Conservation (phyloP, 306 rosid genomes). For the Citrullus amarus region DNA sequence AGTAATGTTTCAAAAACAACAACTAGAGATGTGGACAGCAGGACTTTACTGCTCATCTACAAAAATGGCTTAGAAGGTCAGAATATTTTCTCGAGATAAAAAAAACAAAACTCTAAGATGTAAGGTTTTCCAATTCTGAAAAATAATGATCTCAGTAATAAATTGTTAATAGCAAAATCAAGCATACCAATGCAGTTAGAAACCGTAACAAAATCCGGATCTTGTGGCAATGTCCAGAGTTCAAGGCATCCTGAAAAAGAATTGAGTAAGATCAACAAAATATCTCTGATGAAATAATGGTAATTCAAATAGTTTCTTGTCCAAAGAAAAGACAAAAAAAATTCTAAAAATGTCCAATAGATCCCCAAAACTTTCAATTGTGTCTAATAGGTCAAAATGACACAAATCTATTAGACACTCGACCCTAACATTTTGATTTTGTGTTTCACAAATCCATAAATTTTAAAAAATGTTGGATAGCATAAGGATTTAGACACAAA, state of each 20-base stretch:
- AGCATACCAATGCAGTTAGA: slow-evolving; percentile 72
- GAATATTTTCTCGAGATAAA: background rate
- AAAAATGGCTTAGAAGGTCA: background rate
- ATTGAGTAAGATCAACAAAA: background rate
- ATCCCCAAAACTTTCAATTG: background rate
- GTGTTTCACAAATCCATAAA: background rate
- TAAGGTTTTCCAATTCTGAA: background rate
- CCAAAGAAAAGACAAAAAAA: too few species aligned
- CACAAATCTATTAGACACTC: background rate
- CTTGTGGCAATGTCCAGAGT: slow-evolving; percentile 60
- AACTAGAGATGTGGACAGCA: slow-evolving; percentile 75
- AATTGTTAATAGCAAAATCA: slow-evolving; percentile 3
- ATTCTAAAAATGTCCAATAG: background rate
- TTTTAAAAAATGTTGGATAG: background rate
- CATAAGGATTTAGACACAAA: background rate
- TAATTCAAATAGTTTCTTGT: background rate
- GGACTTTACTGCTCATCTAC: slow-evolving; percentile 93
- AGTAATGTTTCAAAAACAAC: slow-evolving; percentile 76
- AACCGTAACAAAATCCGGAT: slow-evolving; percentile 77
- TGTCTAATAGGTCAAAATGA: background rate
- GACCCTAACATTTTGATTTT: too few species aligned
- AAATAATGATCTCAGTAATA: background rate
- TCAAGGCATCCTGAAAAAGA: slow-evolving; percentile 56
- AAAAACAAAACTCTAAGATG: background rate
- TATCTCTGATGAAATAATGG: background rate